phyloP scores from a whole-genome alignment of 1,284 basidiomycete species.

The Moesziomyces antarcticus region DNA sequence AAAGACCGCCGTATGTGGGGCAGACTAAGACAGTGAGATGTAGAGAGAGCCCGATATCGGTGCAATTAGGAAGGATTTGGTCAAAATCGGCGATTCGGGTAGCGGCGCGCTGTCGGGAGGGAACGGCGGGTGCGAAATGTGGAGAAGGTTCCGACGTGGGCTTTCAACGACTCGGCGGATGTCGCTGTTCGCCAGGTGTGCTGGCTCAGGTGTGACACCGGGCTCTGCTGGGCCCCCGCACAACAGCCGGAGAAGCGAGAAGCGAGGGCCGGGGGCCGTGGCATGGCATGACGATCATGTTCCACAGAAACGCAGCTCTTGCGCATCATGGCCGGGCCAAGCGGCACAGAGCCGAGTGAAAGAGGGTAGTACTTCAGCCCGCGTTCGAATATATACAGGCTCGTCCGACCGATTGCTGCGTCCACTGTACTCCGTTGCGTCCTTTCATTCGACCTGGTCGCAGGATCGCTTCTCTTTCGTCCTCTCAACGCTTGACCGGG shows the following conservation, averaged over 20 bases:
- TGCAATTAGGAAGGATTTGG: background rate
- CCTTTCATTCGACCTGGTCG: no score
- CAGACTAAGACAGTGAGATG: no score
- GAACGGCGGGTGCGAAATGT: conserved; percentile 6
- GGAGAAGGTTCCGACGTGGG: background rate
- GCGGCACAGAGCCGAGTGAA: background rate
- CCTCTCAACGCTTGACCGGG: no score
- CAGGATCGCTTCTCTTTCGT: no score
- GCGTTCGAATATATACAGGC: background rate
- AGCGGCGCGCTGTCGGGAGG: conserved; percentile 1
- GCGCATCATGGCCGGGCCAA: background rate
- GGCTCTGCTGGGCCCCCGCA: no score
- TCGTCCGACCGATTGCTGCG: background rate
- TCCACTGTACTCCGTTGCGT: no score
- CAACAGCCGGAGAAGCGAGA: no score
- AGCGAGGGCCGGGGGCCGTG: background rate
- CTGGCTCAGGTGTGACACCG: no score
- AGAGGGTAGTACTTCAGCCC: background rate
- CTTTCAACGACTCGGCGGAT: conserved; percentile 6
- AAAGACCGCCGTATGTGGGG: no score
- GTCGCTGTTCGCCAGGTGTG: no score
- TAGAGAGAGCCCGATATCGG: no score
- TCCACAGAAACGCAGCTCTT: background rate
- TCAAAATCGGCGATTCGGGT: background rate
- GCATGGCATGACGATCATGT: background rate